Percentiles rank a stretch among this genome's conserved stretches.
phyloP scores from a whole-genome alignment of 805 yeast species.

The Clavispora fructus region DNA sequence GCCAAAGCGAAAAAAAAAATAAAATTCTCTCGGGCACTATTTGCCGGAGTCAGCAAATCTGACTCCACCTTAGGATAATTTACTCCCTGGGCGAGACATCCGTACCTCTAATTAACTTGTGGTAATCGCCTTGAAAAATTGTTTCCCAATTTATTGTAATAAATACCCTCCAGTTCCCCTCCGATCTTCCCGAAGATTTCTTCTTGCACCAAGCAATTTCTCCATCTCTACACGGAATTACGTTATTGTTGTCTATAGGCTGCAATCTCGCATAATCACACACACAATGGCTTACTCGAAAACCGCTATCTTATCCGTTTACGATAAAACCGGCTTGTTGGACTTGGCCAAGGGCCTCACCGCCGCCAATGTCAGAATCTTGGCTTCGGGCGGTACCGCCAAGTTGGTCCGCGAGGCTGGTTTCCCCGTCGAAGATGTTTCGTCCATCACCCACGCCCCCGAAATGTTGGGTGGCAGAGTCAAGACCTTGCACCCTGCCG shows the following conservation, averaged over 20 bases:
- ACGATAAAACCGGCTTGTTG: slow-evolving; percentile 93
- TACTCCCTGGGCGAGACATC: background rate
- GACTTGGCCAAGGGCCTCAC: slow-evolving; percentile 95
- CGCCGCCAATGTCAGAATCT: slow-evolving; percentile 80
- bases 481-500: slow-evolving; percentile 97
- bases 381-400: slow-evolving; percentile 98
- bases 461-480: slow-evolving; percentile 99
- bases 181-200: background rate
- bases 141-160: background rate
- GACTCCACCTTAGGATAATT: background rate
- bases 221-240: background rate
- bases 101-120: background rate
- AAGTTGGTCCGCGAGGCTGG: slow-evolving; percentile 93
- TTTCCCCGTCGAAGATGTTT: slow-evolving; percentile 94
- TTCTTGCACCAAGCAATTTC: background rate
- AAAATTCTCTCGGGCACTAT: no score
- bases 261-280: background rate
- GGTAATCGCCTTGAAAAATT: background rate
- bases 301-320: slow-evolving; percentile 94
- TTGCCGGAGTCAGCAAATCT: background rate
- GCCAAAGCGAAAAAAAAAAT: no score
- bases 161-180: background rate
- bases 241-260: background rate
- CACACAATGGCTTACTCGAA: slow-evolving; percentile 42
- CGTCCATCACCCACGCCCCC: slow-evolving; percentile 94